Percentiles rank a stretch among this genome's conserved stretches.
Evolutionary conservation across 2,329 filamentous ascomycete species (phyloP).

Genomic region (Aureobasidium sp.): DNA sequence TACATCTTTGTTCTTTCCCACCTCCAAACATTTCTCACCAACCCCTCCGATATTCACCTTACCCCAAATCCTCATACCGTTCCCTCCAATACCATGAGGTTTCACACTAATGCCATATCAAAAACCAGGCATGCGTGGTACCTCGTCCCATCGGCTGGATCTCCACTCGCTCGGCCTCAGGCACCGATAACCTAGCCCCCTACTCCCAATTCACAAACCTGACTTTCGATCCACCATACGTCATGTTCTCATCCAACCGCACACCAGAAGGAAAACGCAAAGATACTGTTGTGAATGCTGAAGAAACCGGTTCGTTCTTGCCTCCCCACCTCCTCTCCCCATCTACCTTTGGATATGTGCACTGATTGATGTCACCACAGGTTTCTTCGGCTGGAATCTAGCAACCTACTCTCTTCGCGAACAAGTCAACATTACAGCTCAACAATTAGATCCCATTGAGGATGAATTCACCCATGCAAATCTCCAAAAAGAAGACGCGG

Average conservation of each 20-base stretch:
- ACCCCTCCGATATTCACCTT: neutral
- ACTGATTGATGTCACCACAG: too few species aligned
- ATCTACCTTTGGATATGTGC: too few species aligned
- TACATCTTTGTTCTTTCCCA: too few species aligned
- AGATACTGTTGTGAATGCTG: slow-evolving; percentile 49
- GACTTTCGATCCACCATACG: slow-evolving; percentile 53
- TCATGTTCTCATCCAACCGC: slow-evolving; percentile 55
- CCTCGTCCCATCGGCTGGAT: slow-evolving; percentile 59
- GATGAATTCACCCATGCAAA: slow-evolving; percentile 48
- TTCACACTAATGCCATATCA: neutral
- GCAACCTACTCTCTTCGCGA: slow-evolving; percentile 49
- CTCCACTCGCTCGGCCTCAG: slow-evolving; percentile 41
- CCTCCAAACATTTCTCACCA: too few species aligned
- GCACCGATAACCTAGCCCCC: slow-evolving; percentile 48
- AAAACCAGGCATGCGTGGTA: slow-evolving; percentile 44
- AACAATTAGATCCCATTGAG: slow-evolving; percentile 39
- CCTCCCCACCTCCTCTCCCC: too few species aligned
- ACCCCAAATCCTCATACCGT: neutral
- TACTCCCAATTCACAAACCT: slow-evolving; percentile 57
- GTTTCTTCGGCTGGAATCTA: slow-evolving; percentile 50
- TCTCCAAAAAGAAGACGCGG: slow-evolving; percentile 40
- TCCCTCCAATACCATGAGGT: too few species aligned
- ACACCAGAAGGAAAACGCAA: slow-evolving; percentile 39
- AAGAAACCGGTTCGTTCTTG: slow-evolving; percentile 23
- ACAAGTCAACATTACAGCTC: slow-evolving; percentile 46